These are phyloP conservation scores for Fusarium anguioides DNA, from an alignment of 2,329 filamentous ascomycete genomes.

Conservation along the genomic window DNA sequence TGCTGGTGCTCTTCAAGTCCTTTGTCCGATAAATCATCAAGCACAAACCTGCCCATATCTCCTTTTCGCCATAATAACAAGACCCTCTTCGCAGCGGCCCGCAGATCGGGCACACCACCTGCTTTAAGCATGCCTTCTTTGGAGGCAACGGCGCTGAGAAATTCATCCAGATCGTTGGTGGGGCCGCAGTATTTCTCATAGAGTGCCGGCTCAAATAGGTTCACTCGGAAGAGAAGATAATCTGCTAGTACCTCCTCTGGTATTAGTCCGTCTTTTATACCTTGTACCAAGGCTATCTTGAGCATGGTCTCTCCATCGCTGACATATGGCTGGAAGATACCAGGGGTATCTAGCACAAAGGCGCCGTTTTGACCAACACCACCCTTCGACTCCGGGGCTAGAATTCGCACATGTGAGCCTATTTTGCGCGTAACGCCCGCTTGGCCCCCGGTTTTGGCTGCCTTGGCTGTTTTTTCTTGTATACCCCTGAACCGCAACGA, in stretches of 20 bases:
- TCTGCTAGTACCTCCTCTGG: conserved; percentile 83
- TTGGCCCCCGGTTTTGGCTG: conserved; percentile 83
- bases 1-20: conserved; percentile 63
- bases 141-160: conserved; percentile 76
- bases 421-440: conserved; percentile 92
- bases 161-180: conserved; percentile 83
- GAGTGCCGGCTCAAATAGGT: conserved; percentile 69
- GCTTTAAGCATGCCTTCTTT: conserved; percentile 81
- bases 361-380: conserved; percentile 67
- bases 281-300: conserved; percentile 90
- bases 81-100: conserved; percentile 81
- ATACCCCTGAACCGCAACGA: conserved; percentile 76
- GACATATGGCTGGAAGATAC: conserved; percentile 95
- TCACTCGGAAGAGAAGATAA: conserved; percentile 88
- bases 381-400: conserved; percentile 55
- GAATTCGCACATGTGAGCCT: conserved; percentile 82
- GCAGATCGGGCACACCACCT: conserved; percentile 76
- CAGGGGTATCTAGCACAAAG: conserved; percentile 91
- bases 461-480: conserved; percentile 66
- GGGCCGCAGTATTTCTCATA: conserved; percentile 74
- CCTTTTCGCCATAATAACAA: conserved; percentile 86
- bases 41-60: conserved; percentile 76
- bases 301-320: conserved; percentile 88
- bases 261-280: conserved; percentile 90
- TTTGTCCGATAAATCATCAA: conserved; percentile 79